Evolutionary conservation across 495 filamentous ascomycete species (phyloP).

Genomic region (Baudoinia panamericana): DNA sequence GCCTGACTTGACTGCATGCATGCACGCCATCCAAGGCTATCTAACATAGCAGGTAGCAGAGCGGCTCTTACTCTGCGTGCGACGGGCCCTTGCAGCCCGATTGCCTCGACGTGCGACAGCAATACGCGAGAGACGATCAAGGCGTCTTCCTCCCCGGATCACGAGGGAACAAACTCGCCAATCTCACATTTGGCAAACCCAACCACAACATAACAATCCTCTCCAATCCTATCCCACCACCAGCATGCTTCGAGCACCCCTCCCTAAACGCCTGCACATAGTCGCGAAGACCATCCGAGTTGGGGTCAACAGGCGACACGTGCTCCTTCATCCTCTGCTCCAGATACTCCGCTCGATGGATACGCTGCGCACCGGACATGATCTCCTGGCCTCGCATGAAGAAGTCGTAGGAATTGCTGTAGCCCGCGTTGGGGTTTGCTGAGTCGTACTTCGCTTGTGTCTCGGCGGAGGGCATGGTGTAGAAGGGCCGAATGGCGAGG

Average conservation of each 20-base stretch:
- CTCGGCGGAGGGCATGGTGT: constrained; percentile 63
- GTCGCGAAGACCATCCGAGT: constrained; percentile 62
- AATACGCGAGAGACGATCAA: no score
- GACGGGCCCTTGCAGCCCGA: no score
- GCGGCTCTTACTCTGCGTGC: no score
- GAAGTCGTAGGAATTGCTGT: constrained; percentile 83
- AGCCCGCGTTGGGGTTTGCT: constrained; percentile 54
- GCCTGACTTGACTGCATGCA: no score
- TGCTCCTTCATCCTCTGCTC: constrained; percentile 54
- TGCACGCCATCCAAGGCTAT: no score
- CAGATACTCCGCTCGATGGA: constrained; percentile 59
- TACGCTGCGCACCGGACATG: constrained; percentile 74
- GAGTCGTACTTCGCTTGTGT: constrained; percentile 45
- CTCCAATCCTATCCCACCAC: constrained; percentile 79
- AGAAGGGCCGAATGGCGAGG: constrained; percentile 72
- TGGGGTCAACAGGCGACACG: constrained; percentile 52
- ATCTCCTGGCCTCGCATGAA: constrained; percentile 91
- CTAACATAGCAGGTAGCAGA: no score
- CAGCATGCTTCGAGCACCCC: constrained; percentile 70
- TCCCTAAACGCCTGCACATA: constrained; percentile 72
- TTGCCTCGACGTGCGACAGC: no score
- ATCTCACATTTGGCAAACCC: constrained; percentile 65
- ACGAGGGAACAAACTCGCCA: constrained; percentile 66
- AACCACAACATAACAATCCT: constrained; percentile 81
- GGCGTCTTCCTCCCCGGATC: constrained; percentile 74